Conservation (phyloP, 179 eudicot genomes). For the Silene vulgaris region DNA sequence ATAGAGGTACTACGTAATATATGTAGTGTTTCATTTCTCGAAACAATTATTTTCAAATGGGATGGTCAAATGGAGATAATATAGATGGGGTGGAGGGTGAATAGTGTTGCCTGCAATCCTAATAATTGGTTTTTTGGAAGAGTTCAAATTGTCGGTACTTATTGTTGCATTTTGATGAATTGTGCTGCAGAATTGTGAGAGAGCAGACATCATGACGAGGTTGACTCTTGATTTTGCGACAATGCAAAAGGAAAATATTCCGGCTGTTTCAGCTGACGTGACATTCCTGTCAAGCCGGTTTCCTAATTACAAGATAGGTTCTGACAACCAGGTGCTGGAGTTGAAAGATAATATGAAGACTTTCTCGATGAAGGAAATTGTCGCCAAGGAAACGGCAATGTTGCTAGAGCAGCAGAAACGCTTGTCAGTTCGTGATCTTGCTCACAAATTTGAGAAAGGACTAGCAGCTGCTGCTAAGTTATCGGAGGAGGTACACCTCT, state of each 20-base stretch:
- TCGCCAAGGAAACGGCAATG: slow-evolving; percentile 68
- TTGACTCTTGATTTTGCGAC: slow-evolving; percentile 49
- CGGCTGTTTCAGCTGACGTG: slow-evolving; percentile 72
- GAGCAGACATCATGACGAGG: slow-evolving; percentile 49
- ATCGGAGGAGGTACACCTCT: slow-evolving; percentile 69
- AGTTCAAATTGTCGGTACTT: slow-evolving; percentile 12
- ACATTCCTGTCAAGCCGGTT: slow-evolving; percentile 63
- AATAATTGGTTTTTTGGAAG: slow-evolving; percentile 26
- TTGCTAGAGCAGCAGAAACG: slow-evolving; percentile 81
- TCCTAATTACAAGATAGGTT: slow-evolving; percentile 71
- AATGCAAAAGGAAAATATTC: slow-evolving; percentile 52
- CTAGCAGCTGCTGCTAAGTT: slow-evolving; percentile 88
- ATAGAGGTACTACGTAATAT: too few species aligned
- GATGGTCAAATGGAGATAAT: too few species aligned
- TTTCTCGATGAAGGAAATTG: slow-evolving; percentile 69
- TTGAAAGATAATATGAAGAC: slow-evolving; percentile 48
- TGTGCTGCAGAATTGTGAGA: slow-evolving; percentile 23
- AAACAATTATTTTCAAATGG: too few species aligned
- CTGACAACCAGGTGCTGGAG: slow-evolving; percentile 65
- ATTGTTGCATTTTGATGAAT: slow-evolving; percentile 18
- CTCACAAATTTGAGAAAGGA: slow-evolving; percentile 87
- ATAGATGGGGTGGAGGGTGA: not conserved
- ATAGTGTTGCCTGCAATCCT: slow-evolving; percentile 8
- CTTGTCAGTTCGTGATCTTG: slow-evolving; percentile 88
- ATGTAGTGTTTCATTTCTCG: too few species aligned